A percentile compares a stretch with the other conserved stretches of the same genome.
These are phyloP conservation scores for Coemansia sp. DNA, from an alignment of 192 early-diverging fungal genomes.

Conservation along the genomic window DNA sequence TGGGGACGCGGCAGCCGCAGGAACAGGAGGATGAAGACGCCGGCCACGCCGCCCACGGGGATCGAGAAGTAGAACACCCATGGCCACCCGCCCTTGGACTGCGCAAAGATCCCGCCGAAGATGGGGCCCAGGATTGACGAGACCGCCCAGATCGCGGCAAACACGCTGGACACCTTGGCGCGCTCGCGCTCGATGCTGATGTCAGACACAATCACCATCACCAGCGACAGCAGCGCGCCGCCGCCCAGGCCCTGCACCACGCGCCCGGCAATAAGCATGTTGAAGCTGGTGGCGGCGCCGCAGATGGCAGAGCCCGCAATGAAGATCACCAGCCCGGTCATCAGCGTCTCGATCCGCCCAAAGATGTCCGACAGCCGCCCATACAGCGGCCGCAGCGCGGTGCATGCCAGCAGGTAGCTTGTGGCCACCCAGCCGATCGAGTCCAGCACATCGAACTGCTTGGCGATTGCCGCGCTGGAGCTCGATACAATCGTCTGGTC, in stretches of 20 bases:
- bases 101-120: conserved; percentile 60
- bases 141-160: conserved; percentile 58
- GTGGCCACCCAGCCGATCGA: conserved; percentile 76
- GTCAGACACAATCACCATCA: conserved; percentile 67
- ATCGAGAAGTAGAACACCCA: conserved; percentile 64
- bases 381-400: conserved; percentile 76
- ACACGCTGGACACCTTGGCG: conserved; percentile 58
- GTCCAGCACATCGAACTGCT: conserved; percentile 55
- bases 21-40: conserved; percentile 35
- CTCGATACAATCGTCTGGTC: conserved; percentile 68
- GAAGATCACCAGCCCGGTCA: conserved; percentile 56
- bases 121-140: conserved; percentile 61
- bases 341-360: conserved; percentile 62
- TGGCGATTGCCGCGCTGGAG: conserved; percentile 59
- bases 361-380: conserved; percentile 82
- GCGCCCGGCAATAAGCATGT: conserved; percentile 65
- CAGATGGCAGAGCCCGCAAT: conserved; percentile 53
- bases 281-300: conserved; percentile 60
- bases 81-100: conserved; percentile 40
- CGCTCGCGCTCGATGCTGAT: conserved; percentile 62
- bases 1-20: conserved; percentile 41
- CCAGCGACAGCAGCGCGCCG: conserved; percentile 60
- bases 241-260: conserved; percentile 66
- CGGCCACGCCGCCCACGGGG: conserved; percentile 44
- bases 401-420: conserved; percentile 63